phyloP scores from a whole-genome alignment of 495 filamentous ascomycete species.

The Penicillium canescens region DNA sequence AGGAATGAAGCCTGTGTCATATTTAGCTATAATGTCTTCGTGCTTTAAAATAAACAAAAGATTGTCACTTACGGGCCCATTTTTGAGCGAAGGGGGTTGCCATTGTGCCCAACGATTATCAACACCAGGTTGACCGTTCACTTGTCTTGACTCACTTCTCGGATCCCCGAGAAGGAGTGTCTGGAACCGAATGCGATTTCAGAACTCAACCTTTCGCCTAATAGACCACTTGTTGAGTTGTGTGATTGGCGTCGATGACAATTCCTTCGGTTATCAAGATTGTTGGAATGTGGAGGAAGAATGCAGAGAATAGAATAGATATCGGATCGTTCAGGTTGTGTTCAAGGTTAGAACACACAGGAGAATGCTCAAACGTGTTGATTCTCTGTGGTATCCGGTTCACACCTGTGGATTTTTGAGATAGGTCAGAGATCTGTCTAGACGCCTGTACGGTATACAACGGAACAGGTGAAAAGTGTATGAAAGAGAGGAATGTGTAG shows the following conservation, averaged over 20 bases:
- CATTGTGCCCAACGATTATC: conserved; percentile 28
- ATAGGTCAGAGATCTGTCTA: conserved; percentile 23
- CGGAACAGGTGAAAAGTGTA: conserved; percentile 16
- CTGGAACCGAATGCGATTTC: conserved; percentile 1
- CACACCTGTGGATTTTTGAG: conserved; percentile 24
- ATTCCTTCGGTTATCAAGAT: conserved; percentile 13
- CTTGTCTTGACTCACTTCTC: conserved; percentile 43
- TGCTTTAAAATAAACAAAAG: not conserved
- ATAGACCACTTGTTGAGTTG: conserved; percentile 1
- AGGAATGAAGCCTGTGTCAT: conserved; percentile 72
- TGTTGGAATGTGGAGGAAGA: conserved; percentile 33
- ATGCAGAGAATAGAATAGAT: conserved; percentile 14
- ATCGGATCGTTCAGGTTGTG: conserved; percentile 8
- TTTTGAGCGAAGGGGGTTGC: conserved; percentile 24
- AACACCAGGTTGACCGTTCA: conserved; percentile 14
- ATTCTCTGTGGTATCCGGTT: conserved; percentile 14
- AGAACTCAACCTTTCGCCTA: conserved; percentile 4
- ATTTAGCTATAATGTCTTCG: conserved; percentile 9
- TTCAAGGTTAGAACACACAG: conserved; percentile 1
- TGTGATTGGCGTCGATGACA: not conserved
- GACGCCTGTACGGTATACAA: conserved; percentile 4
- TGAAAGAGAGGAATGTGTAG: conserved; percentile 31
- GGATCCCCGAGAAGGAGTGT: conserved; percentile 50
- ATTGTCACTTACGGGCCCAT: conserved; percentile 34
- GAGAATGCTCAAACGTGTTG: conserved; percentile 5